Percentiles rank a stretch among this genome's conserved stretches.
These are phyloP conservation scores for Marchantia paleacea DNA, from an alignment of 225 moss, liverwort and hornwort species.

Conservation along the genomic window DNA sequence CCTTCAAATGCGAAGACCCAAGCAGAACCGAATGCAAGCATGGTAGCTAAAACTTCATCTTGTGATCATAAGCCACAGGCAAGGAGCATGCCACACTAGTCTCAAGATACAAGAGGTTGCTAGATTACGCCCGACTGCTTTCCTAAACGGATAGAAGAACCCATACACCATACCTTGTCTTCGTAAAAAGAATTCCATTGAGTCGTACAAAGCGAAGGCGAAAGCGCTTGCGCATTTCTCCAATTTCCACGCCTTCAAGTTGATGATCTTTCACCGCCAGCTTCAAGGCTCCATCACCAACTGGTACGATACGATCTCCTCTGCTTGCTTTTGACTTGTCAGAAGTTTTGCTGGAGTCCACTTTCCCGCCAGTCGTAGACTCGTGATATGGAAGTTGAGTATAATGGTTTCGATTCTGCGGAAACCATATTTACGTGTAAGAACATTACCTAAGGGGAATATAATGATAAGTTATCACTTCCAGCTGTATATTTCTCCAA, in stretches of 20 bases:
- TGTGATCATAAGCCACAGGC: no score
- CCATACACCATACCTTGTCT: conserved; percentile 62
- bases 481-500: no score
- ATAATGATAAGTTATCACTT: no score
- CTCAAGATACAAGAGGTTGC: no score
- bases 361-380: conserved; percentile 24
- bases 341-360: conserved; percentile 48
- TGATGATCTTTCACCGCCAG: conserved; percentile 65
- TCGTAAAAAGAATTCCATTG: conserved; percentile 93
- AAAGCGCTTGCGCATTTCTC: conserved; percentile 64
- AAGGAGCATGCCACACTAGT: no score
- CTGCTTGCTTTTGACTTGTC: conserved; percentile 46
- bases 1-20: not conserved
- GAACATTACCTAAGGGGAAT: not conserved
- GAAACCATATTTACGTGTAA: not conserved
- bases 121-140: no score
- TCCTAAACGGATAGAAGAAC: no score
- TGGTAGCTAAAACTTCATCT: no score
- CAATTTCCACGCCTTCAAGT: conserved; percentile 57
- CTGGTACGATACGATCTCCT: conserved; percentile 64
- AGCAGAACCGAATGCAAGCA: not conserved
- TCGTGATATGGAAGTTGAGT: conserved; percentile 61
- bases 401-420: conserved; percentile 88
- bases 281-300: conserved; percentile 77
- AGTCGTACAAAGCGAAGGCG: conserved; percentile 91